Conservation (phyloP, 305 asterid species). For the Withania somnifera region DNA sequence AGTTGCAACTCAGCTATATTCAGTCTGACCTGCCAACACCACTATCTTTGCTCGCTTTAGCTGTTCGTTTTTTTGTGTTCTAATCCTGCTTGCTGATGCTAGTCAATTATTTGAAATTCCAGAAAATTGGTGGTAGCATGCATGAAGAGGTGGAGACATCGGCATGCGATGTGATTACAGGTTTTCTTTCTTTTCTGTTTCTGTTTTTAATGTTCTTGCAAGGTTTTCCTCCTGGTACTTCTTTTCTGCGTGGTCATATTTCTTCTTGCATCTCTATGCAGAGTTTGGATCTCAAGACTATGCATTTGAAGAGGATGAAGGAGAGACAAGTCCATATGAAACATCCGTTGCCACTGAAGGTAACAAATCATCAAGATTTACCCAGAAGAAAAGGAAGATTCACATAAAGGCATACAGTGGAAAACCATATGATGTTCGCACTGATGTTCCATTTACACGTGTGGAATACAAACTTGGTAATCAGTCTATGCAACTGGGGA, state of each 20-base stretch:
- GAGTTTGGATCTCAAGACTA: constrained; percentile 44
- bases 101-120: constrained; percentile 7
- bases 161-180: constrained; percentile 52
- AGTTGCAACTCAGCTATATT: not conserved
- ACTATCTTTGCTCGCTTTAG: not conserved
- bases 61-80: not conserved
- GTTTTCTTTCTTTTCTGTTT: constrained; percentile 19
- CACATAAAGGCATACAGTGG: constrained; percentile 37
- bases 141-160: constrained; percentile 75
- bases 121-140: constrained; percentile 45
- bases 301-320: constrained; percentile 57
- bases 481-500: constrained; percentile 43
- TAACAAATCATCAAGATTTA: constrained; percentile 43
- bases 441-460: constrained; percentile 36
- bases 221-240: not conserved
- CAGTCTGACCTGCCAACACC: not conserved
- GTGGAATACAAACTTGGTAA: constrained; percentile 41
- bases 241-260: constrained; percentile 10
- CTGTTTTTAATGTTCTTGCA: not conserved
- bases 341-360: constrained; percentile 38
- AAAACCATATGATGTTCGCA: constrained; percentile 41
- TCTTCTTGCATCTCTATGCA: constrained; percentile 27
- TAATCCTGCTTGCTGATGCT: not conserved
- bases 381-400: constrained; percentile 56
- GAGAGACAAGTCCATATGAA: constrained; percentile 57